Base-by-base conservation (phyloP, 352 stramenopile genomes). In the Phytopythium delawarense region DNA sequence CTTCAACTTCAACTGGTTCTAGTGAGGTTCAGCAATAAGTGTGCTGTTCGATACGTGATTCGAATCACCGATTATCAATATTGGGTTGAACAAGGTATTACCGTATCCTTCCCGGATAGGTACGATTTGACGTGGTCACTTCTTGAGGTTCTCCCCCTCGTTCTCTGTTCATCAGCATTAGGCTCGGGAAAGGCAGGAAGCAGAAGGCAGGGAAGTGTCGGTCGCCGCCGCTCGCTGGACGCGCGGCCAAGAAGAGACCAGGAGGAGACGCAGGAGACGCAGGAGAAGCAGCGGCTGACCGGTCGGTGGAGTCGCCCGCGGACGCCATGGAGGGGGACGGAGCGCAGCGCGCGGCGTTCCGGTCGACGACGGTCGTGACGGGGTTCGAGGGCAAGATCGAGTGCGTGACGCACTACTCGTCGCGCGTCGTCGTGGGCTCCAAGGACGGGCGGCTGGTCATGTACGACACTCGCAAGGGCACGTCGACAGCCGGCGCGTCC, bases 391-490 rank as follows among this genome's bases (percentile, higher is more conserved):
- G 87, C 23, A 90, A 89, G 61, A 78, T 96, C 53, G 83, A 94
- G 60, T 92, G 84, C 57, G 79, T 94, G 50, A 87, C 84, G 53
- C 85, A 94, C 70, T 96, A 96, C 72, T 93, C 84, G 37, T 94
- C 78, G n/a, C 84, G 87, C 59, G 84, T 96, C 40, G 81, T 96
- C 13, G 64, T 96, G 40, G 87, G 87, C 70, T 89, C 87, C 50
- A 71, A 75, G 61, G 87, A 96, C 50, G 84, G 87, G 1, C 84
- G 83, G 0, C 74, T 96, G 40, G 82, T 93, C 57, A 92, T 96
- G 83, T 96, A 81, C 61, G 87, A 96, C 71, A 96, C 87, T 49
- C 84, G 87, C 61, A 96, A 93, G 48, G 87, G 86, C 52, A 84
- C 84, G 34, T 80, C 62, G 23, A 87, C 70, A 2, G 59, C 74